A percentile compares a stretch with the other conserved stretches of the same genome.
phyloP scores from a whole-genome alignment of 2,329 filamentous ascomycete genomes.

The Trichoderma sp. region DNA sequence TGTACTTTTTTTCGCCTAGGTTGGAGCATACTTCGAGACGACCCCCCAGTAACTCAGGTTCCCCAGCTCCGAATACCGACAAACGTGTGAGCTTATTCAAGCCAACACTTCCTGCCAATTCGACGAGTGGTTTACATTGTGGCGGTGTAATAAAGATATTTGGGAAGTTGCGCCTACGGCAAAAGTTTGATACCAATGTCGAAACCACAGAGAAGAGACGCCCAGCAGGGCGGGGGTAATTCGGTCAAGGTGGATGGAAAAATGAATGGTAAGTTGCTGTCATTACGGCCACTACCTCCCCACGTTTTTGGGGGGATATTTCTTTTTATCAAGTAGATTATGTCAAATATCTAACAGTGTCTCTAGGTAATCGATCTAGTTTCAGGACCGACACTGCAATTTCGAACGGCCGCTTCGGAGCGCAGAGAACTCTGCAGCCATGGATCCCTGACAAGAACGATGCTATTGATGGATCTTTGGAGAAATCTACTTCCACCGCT shows the following conservation, averaged over 20 bases:
- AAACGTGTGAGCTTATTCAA: not conserved
- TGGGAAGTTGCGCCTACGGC: slow-evolving; percentile 29
- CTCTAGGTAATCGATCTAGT: slow-evolving; percentile 62
- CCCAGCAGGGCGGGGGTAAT: slow-evolving; percentile 38
- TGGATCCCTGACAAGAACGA: slow-evolving; percentile 72
- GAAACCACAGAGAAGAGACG: slow-evolving; percentile 36
- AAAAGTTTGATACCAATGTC: slow-evolving; percentile 37
- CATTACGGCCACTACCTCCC: not conserved
- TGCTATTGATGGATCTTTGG: slow-evolving; percentile 69
- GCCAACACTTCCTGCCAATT: not conserved
- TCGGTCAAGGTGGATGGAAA: slow-evolving; percentile 35
- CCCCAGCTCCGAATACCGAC: not conserved
- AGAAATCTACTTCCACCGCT: slow-evolving; percentile 52
- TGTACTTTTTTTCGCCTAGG: not conserved
- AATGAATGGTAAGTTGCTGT: slow-evolving; percentile 40
- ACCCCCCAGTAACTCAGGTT: not conserved
- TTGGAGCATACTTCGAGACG: not conserved
- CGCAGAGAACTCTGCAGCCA: slow-evolving; percentile 75
- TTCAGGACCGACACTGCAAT: slow-evolving; percentile 92
- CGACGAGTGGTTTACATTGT: slow-evolving; percentile 30
- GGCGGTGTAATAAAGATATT: slow-evolving; percentile 28
- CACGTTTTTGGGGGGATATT: not conserved
- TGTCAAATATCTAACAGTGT: not conserved
- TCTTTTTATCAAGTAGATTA: not conserved
- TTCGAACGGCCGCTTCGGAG: slow-evolving; percentile 68